These are phyloP conservation scores for Gracilaria domingensis DNA, from an alignment of 23 red algal species.

Conservation along the genomic window DNA sequence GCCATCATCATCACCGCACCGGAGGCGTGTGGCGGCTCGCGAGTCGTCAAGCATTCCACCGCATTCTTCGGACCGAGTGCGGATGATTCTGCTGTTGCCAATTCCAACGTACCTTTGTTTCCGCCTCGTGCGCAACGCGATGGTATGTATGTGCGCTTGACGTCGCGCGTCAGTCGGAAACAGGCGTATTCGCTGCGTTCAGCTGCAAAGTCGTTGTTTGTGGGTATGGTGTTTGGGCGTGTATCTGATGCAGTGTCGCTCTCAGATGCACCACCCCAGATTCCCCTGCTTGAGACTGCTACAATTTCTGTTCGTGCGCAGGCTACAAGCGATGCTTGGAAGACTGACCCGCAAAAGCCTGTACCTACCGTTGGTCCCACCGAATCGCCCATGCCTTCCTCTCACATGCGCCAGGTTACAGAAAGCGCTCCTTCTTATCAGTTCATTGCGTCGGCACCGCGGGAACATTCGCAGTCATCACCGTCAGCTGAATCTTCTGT, in stretches of 20 bases:
- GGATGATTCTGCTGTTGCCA: conserved; percentile 34
- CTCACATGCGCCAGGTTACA: not conserved
- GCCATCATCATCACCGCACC: conserved; percentile 68
- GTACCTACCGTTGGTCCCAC: not conserved
- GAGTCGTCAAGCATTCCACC: conserved; percentile 72
- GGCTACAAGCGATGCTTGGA: not conserved
- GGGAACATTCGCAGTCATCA: not conserved
- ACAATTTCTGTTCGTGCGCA: not conserved
- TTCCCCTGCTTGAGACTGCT: conserved; percentile 1
- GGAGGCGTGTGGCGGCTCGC: conserved; percentile 73
- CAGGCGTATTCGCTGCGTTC: not conserved
- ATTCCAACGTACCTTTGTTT: conserved; percentile 55
- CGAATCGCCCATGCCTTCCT: not conserved
- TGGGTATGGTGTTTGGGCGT: conserved; percentile 26
- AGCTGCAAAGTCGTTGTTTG: conserved; percentile 18
- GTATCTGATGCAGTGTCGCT: conserved; percentile 1
- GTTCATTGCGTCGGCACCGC: not conserved
- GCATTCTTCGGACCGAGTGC: conserved; percentile 80
- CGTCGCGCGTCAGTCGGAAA: not conserved
- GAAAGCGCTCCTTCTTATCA: not conserved
- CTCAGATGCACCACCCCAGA: conserved; percentile 13
- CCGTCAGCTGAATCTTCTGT: conserved; percentile 10
- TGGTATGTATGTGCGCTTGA: conserved; percentile 29
- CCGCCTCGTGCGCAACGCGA: conserved; percentile 60
- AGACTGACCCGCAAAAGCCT: not conserved